Base-by-base conservation (phyloP, 192 early-diverging fungal genomes). In the Linnemannia schmuckeri region DNA sequence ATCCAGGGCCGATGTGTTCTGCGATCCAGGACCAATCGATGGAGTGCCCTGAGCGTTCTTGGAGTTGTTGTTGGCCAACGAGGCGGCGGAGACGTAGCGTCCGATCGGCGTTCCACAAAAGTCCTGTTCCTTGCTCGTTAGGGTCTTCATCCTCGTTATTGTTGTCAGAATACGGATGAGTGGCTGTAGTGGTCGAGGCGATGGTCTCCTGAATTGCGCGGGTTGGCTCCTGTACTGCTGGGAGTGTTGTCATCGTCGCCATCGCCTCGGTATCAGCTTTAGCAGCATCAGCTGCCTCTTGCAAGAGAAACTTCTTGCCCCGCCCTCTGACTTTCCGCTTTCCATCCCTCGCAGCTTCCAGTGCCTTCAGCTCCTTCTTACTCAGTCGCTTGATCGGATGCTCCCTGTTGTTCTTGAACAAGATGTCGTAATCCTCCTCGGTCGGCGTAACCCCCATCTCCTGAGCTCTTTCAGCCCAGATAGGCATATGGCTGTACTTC, bases 1-100 rank as follows among this genome's bases (percentile, higher is more conserved):
- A 66, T 1, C 74, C 79, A 30, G 85, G 79, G 17, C 79, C 85
- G 55, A 87, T 87, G 37, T 87, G 85, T 4, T 87, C 80, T 13
- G 85, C 85, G 30, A 87, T 76, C 85, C 85, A 87, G 22, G n/a
- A 3, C 85, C 85, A 87, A 54, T 87, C 76, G 38, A 87, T 55
- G 0, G 79, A 27, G 0, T 70, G 70, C 6, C 76, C 72, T 12
- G 79, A 70, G 2, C 57, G 38, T 20, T 70, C 61, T 6, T 81
- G 85, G 18, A 74, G 76, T 33, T 74, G 85, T 20, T 87, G 85
- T 46, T 87, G 85, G 13, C 44, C 41, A 4, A 87, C 80, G 4
- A 87, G 72, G 8, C 80, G 70, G 63, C 52, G 73, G 24, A 87
- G 54, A 0, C 85, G 79, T 8, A 27, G 4, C 2, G 77, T 22